These are phyloP conservation scores for Apiospora rasikravindrae DNA, from an alignment of 2,329 filamentous ascomycete species.

Conservation along the genomic window DNA sequence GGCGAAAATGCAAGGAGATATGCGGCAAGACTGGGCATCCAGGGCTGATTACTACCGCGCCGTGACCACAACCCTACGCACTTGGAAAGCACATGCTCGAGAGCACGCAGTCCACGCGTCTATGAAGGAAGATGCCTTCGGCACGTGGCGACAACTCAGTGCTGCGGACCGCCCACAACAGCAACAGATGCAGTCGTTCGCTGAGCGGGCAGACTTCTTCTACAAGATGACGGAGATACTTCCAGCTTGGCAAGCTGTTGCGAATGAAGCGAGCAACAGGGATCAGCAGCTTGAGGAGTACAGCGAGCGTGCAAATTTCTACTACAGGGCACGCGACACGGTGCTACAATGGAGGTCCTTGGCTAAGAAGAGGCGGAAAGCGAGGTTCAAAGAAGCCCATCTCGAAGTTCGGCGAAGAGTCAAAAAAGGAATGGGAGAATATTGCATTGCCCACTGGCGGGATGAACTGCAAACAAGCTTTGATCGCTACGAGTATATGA, in stretches of 20 bases:
- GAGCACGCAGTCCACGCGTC: slow-evolving; percentile 20
- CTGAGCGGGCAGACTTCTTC: slow-evolving; percentile 37
- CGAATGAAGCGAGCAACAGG: slow-evolving; percentile 26
- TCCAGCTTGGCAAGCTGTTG: slow-evolving; percentile 34
- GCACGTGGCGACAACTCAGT: slow-evolving; percentile 21
- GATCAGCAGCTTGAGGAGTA: slow-evolving; percentile 34
- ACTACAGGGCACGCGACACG: slow-evolving; percentile 34
- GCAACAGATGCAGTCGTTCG: slow-evolving; percentile 32
- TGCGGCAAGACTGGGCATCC: slow-evolving; percentile 20
- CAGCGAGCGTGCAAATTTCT: slow-evolving; percentile 36
- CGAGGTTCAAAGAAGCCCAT: slow-evolving; percentile 38
- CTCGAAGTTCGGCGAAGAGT: slow-evolving; percentile 40
- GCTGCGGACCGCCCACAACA: slow-evolving; percentile 29
- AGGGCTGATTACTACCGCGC: slow-evolving; percentile 23
- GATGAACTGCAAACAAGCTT: slow-evolving; percentile 33
- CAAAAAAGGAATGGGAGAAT: slow-evolving; percentile 40
- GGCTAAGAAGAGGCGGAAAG: slow-evolving; percentile 37
- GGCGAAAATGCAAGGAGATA: slow-evolving; percentile 1
- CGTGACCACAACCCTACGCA: slow-evolving; percentile 22
- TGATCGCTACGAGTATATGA: slow-evolving; percentile 34
- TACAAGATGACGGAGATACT: slow-evolving; percentile 32
- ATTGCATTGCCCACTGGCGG: slow-evolving; percentile 37
- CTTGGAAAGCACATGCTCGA: slow-evolving; percentile 26
- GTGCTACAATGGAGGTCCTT: slow-evolving; percentile 32
- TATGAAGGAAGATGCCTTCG: slow-evolving; percentile 24